Base-by-base conservation (phyloP, 78 protist species). In the Guillardia theta region DNA sequence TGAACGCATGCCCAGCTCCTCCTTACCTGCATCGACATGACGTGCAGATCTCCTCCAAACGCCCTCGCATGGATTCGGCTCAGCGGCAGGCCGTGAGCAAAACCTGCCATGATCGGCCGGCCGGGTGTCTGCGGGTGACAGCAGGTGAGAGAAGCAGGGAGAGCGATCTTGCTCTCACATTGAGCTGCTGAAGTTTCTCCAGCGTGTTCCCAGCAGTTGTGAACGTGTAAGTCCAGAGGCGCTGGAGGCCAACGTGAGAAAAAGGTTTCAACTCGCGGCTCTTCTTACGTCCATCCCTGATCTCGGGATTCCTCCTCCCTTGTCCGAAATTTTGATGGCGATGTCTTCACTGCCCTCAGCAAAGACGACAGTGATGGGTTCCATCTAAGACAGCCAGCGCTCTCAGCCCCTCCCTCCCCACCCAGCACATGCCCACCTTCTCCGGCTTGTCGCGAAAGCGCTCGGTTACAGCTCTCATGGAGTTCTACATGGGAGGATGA, bases 311-410 rank as follows among this genome's bases (percentile, higher is more conserved):
- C 36, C 36, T 5, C 15, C 41, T 15, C 83, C 83, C 41, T 70
- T 37, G 90, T 78, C 90, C 30, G 90, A 78, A 30, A 78, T 78
- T 43, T 78, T 78, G 45, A 78, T 78, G 90, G 90, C 90, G n/a
- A 78, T 48, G 48, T 78, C 90, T 30, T 78, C 90, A 5, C 18
- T 10, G 10, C 90, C 90, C 44, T 78, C 90, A 22, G 90, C 90
- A 30, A 78, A n/a, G 53, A 78, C 90, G 53, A 78, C 90, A 46
- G 21, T 6, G 33, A 78, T 30, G 37, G 90, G 90, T 43, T 70
- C 83, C 5, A 70, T 70, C 41, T 70, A 30, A 24, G 27, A 30
- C 70, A 10, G 15, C 30, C 58, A 50, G 10, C 58, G 15, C 30
- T 19, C 58, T 10, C 58, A 50, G 58, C 58, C 58, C 58, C 10